Base-by-base conservation (phyloP, 2,329 filamentous ascomycete species). In the Aspergillus felis region DNA sequence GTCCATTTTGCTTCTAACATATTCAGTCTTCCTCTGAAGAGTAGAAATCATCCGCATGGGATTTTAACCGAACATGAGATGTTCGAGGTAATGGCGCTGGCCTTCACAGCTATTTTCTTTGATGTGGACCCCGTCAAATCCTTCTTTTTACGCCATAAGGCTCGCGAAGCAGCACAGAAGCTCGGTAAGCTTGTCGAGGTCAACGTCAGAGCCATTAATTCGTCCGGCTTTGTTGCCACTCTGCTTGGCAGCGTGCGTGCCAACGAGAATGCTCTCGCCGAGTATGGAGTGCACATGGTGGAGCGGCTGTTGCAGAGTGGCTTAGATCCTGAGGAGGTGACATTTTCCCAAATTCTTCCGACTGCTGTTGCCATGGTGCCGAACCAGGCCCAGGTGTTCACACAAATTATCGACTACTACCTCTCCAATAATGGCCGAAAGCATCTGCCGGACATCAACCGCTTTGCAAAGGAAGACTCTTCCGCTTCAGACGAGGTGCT, bases 391-490 rank as follows among this genome's bases (percentile, higher is more conserved):
- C 84, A 90, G 66, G 79, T 88, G 80, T 91, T 92, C 68, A 84
- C 87, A 1, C 87, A 90, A 75, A 81, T 88, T 1, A 78, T 91
- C 20, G 88, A 92, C 68, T 91, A 84, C 74, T 92, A 89, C 68
- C 80, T 92, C 4, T 82, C 83, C 0, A 76, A 81, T 2, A 74
- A 82, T 29, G 83, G 84, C 63, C 73, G 78, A 55, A 63, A 76
- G 14, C 78, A 91, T 65, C 72, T 89, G 0, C 77, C 82, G 0
- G 83, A 86, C 48, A 80, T 92, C 55, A 81, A 87, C 63, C 76
- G 76, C 20, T 76, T 89, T 14, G 84, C 90, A 27, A 75, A 79
- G 35, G 69, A 81, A 42, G 78, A 84, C 4, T 76, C 81, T 0
- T 76, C 77, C 1, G 83, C 86, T 60, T 82, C 81, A 0, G 87